These are phyloP conservation scores for Xylaria hypoxylon DNA, from an alignment of 2,329 filamentous ascomycete species.

Conservation along the genomic window DNA sequence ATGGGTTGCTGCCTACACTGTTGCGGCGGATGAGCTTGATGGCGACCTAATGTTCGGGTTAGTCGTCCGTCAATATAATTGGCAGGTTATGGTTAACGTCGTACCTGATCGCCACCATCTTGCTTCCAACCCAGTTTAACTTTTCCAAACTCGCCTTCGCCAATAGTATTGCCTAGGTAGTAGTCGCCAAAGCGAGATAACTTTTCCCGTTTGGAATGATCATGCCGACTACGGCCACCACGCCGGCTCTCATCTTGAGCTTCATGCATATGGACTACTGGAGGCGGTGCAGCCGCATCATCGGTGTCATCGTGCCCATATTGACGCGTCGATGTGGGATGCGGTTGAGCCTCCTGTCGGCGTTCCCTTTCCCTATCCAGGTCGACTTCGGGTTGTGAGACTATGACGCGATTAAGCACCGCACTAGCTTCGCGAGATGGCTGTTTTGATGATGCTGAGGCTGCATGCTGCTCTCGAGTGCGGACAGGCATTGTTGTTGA, in stretches of 20 bases:
- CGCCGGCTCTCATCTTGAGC: constrained; percentile 60
- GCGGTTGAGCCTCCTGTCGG: constrained; percentile 69
- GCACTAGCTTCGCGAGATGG: constrained; percentile 82
- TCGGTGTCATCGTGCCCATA: constrained; percentile 48
- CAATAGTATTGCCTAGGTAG: constrained; percentile 93
- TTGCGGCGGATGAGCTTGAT: constrained; percentile 96
- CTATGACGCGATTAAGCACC: constrained; percentile 79
- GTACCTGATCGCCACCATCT: constrained; percentile 85
- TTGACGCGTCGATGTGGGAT: constrained; percentile 45
- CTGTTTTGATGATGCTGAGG: constrained; percentile 65
- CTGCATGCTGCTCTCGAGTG: constrained; percentile 53
- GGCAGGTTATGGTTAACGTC: constrained; percentile 32
- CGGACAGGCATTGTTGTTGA: constrained; percentile 60
- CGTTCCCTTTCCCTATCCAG: constrained; percentile 77
- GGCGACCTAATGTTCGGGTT: constrained; percentile 72
- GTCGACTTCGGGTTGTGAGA: constrained; percentile 80
- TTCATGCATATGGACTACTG: constrained; percentile 58
- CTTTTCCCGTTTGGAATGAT: constrained; percentile 73
- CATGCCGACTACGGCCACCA: constrained; percentile 67
- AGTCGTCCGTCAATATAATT: constrained; percentile 16
- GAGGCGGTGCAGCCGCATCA: constrained; percentile 57
- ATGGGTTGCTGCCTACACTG: constrained; percentile 87
- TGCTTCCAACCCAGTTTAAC: constrained; percentile 99
- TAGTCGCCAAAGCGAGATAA: constrained; percentile 94
- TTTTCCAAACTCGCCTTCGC: constrained; percentile 98